Base-by-base conservation (phyloP, 257 asterid genomes). In the Salvia miltiorrhiza region DNA sequence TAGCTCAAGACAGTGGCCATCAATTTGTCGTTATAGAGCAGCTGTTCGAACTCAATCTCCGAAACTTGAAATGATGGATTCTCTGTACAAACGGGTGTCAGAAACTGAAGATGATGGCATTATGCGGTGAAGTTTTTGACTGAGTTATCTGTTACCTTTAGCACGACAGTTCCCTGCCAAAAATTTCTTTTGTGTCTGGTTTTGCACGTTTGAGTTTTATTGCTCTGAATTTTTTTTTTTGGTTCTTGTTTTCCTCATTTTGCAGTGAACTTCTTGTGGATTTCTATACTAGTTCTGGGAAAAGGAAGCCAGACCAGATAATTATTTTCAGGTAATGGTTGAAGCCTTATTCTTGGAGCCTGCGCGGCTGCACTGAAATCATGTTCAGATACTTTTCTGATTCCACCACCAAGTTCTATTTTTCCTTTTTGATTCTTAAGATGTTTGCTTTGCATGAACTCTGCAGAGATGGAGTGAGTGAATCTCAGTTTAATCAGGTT, bases 1-100 rank as follows among this genome's bases (percentile, higher is more conserved):
- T 33, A 90, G 98, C 76, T 93, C 98, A 0, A 86, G 95, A 84
- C 84, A 82, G 7, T 93, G 97, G 97, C 98, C 98, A 0, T 81
- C 90, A 0, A 77, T 93, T 49, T 90, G 96, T 63, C 89, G 89
- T 20, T 93, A 93, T 43, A 75, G 97, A 65, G 98, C 97, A 13
- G 76, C 82, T 33, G 98, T 93, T 17, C 95, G 98, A n/a, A 88
- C 98, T 21, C 98, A 93, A 72, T 87, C 98, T 39, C 92, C 93
- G 0, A 90, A 81, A 67, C 82, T 85, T 16, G 98, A 93, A 77
- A 93, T 93, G 98, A 90, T 93, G 26, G 98, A 93, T 73, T 81
- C 88, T 26, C 79, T 93, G 1, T 88, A 53, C 72, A 86, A 93
- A 40, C 85, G 77, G 30, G 80, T 82, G 1, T 81, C 95, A 1